phyloP scores from a whole-genome alignment of 2,329 filamentous ascomycete genomes.

The Zymoseptoria pseudotritici region DNA sequence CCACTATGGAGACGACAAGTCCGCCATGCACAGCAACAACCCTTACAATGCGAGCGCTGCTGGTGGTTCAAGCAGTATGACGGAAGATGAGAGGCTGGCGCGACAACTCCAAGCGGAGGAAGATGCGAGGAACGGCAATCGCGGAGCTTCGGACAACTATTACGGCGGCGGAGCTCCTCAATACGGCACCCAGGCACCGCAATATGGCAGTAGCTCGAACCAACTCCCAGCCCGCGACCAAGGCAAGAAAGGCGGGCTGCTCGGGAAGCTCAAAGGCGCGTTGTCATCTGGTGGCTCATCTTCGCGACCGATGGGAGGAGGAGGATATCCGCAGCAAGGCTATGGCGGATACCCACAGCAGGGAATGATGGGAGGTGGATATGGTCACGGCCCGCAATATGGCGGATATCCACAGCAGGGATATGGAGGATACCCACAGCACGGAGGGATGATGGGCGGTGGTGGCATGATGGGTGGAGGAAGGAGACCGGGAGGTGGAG shows the following conservation, averaged over 20 bases:
- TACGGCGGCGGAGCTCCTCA: constrained; percentile 30
- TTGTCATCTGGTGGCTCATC: constrained; percentile 12
- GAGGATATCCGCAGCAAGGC: constrained; percentile 29
- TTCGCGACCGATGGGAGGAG: constrained; percentile 20
- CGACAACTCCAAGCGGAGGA: constrained; percentile 78
- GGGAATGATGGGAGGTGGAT: constrained; percentile 12
- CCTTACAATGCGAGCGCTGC: constrained; percentile 49
- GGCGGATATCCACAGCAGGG: constrained; percentile 19
- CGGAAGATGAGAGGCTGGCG: constrained; percentile 67
- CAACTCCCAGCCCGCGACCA: constrained; percentile 32
- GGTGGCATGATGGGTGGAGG: constrained; percentile 32
- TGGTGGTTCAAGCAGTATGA: constrained; percentile 30
- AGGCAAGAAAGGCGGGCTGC: constrained; percentile 37
- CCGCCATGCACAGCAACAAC: constrained; percentile 58
- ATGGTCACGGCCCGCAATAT: constrained; percentile 26
- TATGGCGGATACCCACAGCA: constrained; percentile 21
- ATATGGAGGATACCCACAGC: constrained; percentile 36
- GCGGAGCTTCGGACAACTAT: constrained; percentile 42
- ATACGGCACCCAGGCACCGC: constrained; percentile 11
- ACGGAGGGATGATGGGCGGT: constrained; percentile 22
- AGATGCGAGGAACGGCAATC: constrained; percentile 47
- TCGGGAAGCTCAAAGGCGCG: constrained; percentile 46
- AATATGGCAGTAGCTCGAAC: constrained; percentile 2
- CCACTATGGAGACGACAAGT: constrained; percentile 40
- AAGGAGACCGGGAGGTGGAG: constrained; percentile 37